A percentile compares a stretch with the other conserved stretches of the same genome.
phyloP scores from a whole-genome alignment of 78 protist species.

The Goniomonas avonlea region DNA sequence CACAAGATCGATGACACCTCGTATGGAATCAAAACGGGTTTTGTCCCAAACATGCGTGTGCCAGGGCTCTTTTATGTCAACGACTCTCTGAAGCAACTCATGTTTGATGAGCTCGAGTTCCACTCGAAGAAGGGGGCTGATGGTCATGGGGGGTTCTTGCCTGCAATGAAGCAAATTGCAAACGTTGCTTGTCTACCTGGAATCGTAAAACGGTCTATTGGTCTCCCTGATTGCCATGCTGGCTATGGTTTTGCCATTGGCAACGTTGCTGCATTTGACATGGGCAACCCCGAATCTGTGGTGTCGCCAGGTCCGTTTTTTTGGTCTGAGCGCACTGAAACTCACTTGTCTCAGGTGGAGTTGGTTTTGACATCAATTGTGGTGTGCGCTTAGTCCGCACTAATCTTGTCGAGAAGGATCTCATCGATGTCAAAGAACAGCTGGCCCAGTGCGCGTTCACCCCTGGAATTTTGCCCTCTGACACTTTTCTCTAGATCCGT shows the following conservation, averaged over 20 bases:
- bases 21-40: neutral
- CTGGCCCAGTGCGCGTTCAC: no score
- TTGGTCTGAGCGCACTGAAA: neutral
- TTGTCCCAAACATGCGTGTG: constrained; percentile 6
- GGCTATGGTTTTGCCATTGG: constrained; percentile 95
- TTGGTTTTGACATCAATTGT: constrained; percentile 94
- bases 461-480: no score
- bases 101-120: neutral
- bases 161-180: constrained; percentile 38
- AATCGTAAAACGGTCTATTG: constrained; percentile 52
- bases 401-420: constrained; percentile 65
- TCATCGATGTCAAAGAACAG: neutral
- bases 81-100: neutral
- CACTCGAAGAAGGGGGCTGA: neutral
- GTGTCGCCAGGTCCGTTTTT: constrained; percentile 81
- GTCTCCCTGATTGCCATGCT: constrained; percentile 82
- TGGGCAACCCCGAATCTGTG: constrained; percentile 76
- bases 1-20: no score
- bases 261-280: constrained; percentile 89
- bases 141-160: constrained; percentile 33
- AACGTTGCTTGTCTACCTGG: constrained; percentile 47
- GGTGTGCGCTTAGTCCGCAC: constrained; percentile 94
- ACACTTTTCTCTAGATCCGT: no score
- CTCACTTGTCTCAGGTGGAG: constrained; percentile 38
- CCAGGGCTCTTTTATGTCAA: neutral